Base-by-base conservation (phyloP, 2,329 filamentous ascomycete species). In the Cytospora chrysosperma region DNA sequence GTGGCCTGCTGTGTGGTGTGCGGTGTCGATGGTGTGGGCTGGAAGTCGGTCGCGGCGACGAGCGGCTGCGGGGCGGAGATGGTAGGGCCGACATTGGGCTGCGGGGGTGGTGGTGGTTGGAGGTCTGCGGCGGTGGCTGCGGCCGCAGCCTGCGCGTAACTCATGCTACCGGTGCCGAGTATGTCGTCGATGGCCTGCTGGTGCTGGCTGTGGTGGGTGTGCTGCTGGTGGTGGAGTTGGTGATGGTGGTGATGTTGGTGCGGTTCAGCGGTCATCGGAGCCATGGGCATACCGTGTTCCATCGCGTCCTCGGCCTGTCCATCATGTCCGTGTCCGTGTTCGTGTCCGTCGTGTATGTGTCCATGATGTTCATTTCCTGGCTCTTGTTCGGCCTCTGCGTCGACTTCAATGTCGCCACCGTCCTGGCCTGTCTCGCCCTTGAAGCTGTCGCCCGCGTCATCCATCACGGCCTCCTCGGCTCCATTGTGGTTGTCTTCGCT, bases 11-110 rank as follows among this genome's bases (percentile, higher is more conserved):
- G 5, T 15, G 37, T 13, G 17, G 34, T 52, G 9, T 30, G 57
- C 4, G 53, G 27, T 32, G 61, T 63, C 13, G 50, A 59, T 4
- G 61, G 61, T n/a, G 59, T 65, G 10, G 64, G 64, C 61, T 66
- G 64, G 61, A 66, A 66, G 61, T 66, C 64, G n/a, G 64, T 66
- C 40, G 64, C 64, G 1, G 64, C 64, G 54, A 66, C 64, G 49
- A 66, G 64, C 3, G 64, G 64, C 49, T 66, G 64, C 17, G 61
- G 64, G n/a, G 64, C 64, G 8, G 64, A 63, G 47, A 66, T 66
- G 5, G 64, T 55, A 1, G 58, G 27, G 52, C 30, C 64, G 13
- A 63, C 56, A 43, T 62, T 58, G 19, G 57, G 64, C 15, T 59
- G 61, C 9, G 64, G 64, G 2, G 64, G 57, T 8, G 57, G 53